These are phyloP conservation scores for Trichoderma erinaceum DNA, from an alignment of 495 filamentous ascomycete species.

Conservation along the genomic window DNA sequence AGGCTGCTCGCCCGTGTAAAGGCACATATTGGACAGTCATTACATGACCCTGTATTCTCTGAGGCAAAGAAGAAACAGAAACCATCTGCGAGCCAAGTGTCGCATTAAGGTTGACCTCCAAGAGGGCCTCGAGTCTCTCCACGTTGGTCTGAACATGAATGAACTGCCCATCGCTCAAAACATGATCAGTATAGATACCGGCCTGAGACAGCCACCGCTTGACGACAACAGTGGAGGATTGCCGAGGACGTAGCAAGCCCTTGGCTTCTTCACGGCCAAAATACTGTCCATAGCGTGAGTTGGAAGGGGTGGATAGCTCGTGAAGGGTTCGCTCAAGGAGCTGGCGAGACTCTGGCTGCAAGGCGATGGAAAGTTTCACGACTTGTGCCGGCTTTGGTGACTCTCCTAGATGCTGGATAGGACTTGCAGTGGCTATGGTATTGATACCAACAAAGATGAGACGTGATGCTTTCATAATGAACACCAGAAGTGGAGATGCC, in stretches of 20 bases:
- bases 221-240: constrained; percentile 37
- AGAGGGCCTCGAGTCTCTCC: background rate
- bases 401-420: constrained; percentile 13
- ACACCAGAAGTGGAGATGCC: background rate
- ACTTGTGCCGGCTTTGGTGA: constrained; percentile 28
- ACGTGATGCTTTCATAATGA: background rate
- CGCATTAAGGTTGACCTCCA: background rate
- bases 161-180: constrained; percentile 49
- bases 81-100: background rate
- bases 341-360: constrained; percentile 45
- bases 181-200: constrained; percentile 35
- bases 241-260: constrained; percentile 42
- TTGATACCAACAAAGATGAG: background rate
- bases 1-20: background rate
- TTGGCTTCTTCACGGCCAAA: constrained; percentile 53
- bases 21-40: constrained; percentile 46
- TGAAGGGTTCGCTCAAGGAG: constrained; percentile 56
- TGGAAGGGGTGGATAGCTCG: constrained; percentile 56
- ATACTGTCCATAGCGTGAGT: constrained; percentile 56
- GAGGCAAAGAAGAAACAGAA: constrained; percentile 31
- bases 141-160: constrained; percentile 38
- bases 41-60: constrained; percentile 52
- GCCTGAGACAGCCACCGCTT: constrained; percentile 44
- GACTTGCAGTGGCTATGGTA: background rate
- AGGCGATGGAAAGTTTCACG: constrained; percentile 49